These are phyloP conservation scores for Microthlaspi erraticum DNA, from an alignment of 345 rosid genomes.

Conservation along the genomic window DNA sequence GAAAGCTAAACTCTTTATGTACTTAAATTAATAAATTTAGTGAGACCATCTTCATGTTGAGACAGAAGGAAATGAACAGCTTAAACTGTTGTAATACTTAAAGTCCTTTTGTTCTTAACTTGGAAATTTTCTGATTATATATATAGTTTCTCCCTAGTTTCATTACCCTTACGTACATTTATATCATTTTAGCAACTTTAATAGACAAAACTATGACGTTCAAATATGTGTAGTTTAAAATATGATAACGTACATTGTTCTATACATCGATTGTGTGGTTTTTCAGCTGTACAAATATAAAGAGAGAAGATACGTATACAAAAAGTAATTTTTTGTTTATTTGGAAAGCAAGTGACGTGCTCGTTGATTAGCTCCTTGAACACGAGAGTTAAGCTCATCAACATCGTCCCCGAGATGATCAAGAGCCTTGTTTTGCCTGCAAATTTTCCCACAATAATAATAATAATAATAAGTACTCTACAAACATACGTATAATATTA, in stretches of 20 bases:
- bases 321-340: constrained; percentile 41
- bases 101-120: constrained; percentile 37
- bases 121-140: constrained; percentile 31
- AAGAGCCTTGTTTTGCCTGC: constrained; percentile 90
- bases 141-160: constrained; percentile 1
- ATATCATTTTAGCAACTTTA: background rate
- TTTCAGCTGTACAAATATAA: constrained; percentile 40
- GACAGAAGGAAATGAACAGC: constrained; percentile 29
- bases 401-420: constrained; percentile 76
- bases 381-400: constrained; percentile 80
- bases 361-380: constrained; percentile 87
- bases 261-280: too few species aligned
- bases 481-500: background rate
- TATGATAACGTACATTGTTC: too few species aligned
- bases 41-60: constrained; percentile 37
- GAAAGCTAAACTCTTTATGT: constrained; percentile 36
- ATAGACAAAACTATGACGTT: too few species aligned
- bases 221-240: too few species aligned
- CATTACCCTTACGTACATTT: background rate
- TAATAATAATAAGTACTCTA: constrained; percentile 28
- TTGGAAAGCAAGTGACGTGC: constrained; percentile 75
- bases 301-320: constrained; percentile 19
- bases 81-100: constrained; percentile 36
- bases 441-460: constrained; percentile 7
- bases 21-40: constrained; percentile 19